These are phyloP conservation scores for Candida anutae DNA, from an alignment of 1,139 yeast species.

Conservation along the genomic window DNA sequence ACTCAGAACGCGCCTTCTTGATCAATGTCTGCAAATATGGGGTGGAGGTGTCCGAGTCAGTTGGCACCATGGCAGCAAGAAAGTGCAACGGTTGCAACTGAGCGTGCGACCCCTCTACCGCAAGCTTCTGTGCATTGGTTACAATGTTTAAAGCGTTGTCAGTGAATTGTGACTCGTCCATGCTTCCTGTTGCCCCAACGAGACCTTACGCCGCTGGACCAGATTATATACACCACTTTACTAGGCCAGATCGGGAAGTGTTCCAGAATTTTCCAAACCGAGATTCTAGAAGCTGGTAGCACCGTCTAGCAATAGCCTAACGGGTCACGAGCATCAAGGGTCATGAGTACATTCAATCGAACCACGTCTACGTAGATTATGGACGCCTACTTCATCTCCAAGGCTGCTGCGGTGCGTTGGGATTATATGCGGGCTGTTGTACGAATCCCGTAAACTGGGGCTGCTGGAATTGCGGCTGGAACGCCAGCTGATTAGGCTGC, in stretches of 20 bases:
- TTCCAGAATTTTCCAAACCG: too few species aligned
- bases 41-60: slow-evolving; percentile 60
- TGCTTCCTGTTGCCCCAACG: slow-evolving; percentile 11
- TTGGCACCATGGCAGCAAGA: slow-evolving; percentile 84
- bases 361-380: too few species aligned
- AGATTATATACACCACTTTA: too few species aligned
- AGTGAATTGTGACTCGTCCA: slow-evolving; percentile 75
- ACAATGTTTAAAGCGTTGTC: slow-evolving; percentile 85
- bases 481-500: slow-evolving; percentile 1
- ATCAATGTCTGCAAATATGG: slow-evolving; percentile 76
- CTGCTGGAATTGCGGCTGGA: slow-evolving; percentile 4
- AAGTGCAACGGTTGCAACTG: slow-evolving; percentile 82
- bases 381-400: too few species aligned
- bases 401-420: too few species aligned
- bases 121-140: slow-evolving; percentile 72
- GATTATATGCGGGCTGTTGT: too few species aligned
- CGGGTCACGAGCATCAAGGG: too few species aligned
- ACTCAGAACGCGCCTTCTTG: slow-evolving; percentile 85
- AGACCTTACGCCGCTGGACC: too few species aligned
- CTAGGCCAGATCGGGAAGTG: too few species aligned
- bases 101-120: slow-evolving; percentile 76
- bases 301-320: too few species aligned
- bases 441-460: slow-evolving; percentile 12
- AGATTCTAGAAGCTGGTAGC: too few species aligned
- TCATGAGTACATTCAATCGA: too few species aligned